Evolutionary conservation across 2,329 filamentous ascomycete genomes (phyloP), one percentile per base, ranked within the genome.

Genomic region (Penicillium crustosum): DNA sequence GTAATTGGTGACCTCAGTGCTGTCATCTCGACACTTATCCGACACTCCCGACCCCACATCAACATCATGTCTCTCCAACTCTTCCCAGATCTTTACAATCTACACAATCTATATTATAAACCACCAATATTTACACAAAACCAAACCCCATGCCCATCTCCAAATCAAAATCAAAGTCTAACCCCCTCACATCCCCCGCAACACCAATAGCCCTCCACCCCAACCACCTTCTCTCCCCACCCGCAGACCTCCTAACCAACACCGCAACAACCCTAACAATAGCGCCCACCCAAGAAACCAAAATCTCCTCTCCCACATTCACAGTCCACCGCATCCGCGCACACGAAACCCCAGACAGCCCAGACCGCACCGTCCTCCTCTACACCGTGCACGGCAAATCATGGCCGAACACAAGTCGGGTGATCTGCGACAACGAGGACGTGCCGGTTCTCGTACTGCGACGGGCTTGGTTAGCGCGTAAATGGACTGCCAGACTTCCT

Each of bases 141-240:
- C 1, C 8, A 43, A 33, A 9, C 12, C 9, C 12, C 25, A 57
- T 57, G 51, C 33, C 56, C 8, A 33, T 12, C 15, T 12, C 43
- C n/a, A 43, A 23, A 27, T n/a, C 52, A 9, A 47, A 51, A 47
- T 31, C 50, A 25, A 27, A 43, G 45, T 33, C 13, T 23, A 45
- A n/a, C 10, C 23, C 48, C 43, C 60, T 67, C 57, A 61, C 61
- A 57, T 33, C 65, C 47, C 65, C 65, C 5, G 49, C 60, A 53
- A 59, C 62, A 36, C 65, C 65, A 19, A 57, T 67, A 60, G 65
- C 65, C 25, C 62, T 67, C 8, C 61, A 59, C 2, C 60, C 55
- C 55, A 58, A 60, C 29, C 64, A 67, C 54, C 64, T 67, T 42
- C 60, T 67, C 49, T 59, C 64, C 39, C 62, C 65, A 17, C 59